phyloP scores from a whole-genome alignment of 495 filamentous ascomycete genomes.

The Penicillium maclennaniae region DNA sequence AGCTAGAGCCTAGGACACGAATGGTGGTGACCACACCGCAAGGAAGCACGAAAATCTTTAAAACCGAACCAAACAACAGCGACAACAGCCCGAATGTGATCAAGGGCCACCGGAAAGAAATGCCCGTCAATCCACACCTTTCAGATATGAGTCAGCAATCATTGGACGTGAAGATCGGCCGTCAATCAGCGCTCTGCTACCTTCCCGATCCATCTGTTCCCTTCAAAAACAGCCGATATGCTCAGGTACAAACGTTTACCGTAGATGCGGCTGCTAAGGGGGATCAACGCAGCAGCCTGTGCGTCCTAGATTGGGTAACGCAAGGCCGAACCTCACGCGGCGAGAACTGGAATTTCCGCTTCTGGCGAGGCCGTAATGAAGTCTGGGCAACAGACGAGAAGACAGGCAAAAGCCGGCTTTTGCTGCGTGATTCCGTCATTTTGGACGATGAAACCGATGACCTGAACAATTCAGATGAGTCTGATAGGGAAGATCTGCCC shows the following conservation, averaged over 20 bases:
- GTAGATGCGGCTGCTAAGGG: conserved; percentile 52
- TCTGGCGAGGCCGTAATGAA: conserved; percentile 82
- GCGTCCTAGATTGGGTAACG: conserved; percentile 88
- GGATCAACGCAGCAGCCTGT: conserved; percentile 52
- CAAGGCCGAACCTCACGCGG: conserved; percentile 80
- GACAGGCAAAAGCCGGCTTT: conserved; percentile 50
- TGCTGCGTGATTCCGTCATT: conserved; percentile 78
- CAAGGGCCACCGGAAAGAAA: conserved; percentile 28
- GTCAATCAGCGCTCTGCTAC: conserved; percentile 70
- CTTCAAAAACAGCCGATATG: conserved; percentile 73
- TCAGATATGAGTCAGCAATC: conserved; percentile 63
- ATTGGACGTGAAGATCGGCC: conserved; percentile 57
- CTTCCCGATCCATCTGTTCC: conserved; percentile 95
- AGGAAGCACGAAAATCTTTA: conserved; percentile 95
- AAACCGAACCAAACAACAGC: conserved; percentile 49
- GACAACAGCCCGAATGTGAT: conserved; percentile 20
- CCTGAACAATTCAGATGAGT: conserved; percentile 24
- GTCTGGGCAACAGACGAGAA: conserved; percentile 57
- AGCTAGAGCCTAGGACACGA: conserved; percentile 58
- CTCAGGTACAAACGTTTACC: conserved; percentile 74
- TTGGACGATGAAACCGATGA: conserved; percentile 52
- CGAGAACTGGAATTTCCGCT: conserved; percentile 80
- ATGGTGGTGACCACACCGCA: conserved; percentile 82
- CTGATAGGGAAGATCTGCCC: conserved; percentile 32
- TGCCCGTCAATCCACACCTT: conserved; percentile 21